These are phyloP conservation scores for Globisporangium alternatum DNA, from an alignment of 352 stramenopile genomes.

Conservation along the genomic window DNA sequence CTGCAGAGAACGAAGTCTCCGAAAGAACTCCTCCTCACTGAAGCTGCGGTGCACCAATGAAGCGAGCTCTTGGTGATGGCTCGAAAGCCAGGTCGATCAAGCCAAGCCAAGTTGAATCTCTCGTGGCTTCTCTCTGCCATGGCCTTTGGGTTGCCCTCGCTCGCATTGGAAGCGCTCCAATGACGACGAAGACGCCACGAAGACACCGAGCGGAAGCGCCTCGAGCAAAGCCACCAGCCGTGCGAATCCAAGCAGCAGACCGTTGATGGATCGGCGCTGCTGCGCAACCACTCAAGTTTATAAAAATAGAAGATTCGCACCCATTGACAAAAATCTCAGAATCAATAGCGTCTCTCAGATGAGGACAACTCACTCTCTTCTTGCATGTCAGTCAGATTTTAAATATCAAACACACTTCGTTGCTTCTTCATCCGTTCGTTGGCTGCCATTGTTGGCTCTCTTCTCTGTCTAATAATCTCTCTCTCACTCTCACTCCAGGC, in stretches of 20 bases:
- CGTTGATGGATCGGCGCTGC: neutral
- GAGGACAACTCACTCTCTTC: neutral
- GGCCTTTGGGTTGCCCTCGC: neutral
- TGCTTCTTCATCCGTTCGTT: neutral
- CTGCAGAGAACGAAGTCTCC: neutral
- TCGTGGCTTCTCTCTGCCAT: neutral
- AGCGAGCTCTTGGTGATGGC: neutral
- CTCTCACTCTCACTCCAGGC: neutral
- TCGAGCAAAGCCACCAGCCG: neutral
- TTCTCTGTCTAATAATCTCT: neutral
- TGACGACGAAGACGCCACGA: neutral
- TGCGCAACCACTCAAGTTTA: neutral
- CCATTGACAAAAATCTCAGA: neutral
- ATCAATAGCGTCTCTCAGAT: neutral
- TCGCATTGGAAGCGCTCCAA: slow-evolving; percentile 11
- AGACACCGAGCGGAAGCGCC: neutral
- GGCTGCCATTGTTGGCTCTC: neutral
- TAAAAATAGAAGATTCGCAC: neutral
- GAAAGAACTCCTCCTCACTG: neutral
- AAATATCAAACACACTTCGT: neutral
- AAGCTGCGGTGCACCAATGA: no score
- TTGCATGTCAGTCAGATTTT: neutral
- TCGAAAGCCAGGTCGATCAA: neutral
- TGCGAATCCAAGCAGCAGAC: neutral
- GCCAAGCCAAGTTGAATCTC: neutral